These are phyloP conservation scores for Epichloe coenophiala DNA, from an alignment of 2,329 filamentous ascomycete genomes.

Conservation along the genomic window DNA sequence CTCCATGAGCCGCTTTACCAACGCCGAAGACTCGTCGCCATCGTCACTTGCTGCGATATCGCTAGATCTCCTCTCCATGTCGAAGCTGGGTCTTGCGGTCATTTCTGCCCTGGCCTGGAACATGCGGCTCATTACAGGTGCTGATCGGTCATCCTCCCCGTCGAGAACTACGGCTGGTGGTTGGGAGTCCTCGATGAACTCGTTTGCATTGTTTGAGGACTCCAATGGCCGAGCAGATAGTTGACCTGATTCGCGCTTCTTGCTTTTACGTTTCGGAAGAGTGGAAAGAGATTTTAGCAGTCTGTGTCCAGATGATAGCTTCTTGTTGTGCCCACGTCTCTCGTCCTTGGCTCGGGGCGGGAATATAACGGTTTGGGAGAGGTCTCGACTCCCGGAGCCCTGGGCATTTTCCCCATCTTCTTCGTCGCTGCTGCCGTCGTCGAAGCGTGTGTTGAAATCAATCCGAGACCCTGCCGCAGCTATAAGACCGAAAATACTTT, in stretches of 20 bases:
- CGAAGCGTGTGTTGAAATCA: conserved; percentile 71
- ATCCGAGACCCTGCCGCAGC: conserved; percentile 73
- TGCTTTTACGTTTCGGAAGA: conserved; percentile 33
- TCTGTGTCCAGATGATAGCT: conserved; percentile 47
- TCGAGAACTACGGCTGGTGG: conserved; percentile 10
- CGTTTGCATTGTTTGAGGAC: conserved; percentile 14
- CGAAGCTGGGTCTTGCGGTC: conserved; percentile 43
- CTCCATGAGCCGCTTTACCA: conserved; percentile 62
- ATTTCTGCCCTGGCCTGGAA: conserved; percentile 57
- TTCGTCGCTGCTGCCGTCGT: conserved; percentile 68
- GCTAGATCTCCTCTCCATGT: conserved; percentile 33
- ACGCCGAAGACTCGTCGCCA: conserved; percentile 35
- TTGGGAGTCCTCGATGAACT: conserved; percentile 12
- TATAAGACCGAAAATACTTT: conserved; percentile 87
- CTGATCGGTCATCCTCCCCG: conserved; percentile 33
- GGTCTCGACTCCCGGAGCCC: conserved; percentile 29
- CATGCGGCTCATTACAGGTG: conserved; percentile 67
- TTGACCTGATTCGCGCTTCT: conserved; percentile 27
- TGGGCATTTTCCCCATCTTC: conserved; percentile 43
- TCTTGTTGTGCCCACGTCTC: conserved; percentile 36
- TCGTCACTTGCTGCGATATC: conserved; percentile 22
- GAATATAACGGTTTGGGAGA: conserved; percentile 30
- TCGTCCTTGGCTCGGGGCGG: conserved; percentile 18
- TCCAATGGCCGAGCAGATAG: conserved; percentile 24
- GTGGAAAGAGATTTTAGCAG: conserved; percentile 53